Percentiles rank a stretch among this genome's conserved stretches.
phyloP scores from a whole-genome alignment of 2,329 filamentous ascomycete genomes.

The Lomentospora prolificans region DNA sequence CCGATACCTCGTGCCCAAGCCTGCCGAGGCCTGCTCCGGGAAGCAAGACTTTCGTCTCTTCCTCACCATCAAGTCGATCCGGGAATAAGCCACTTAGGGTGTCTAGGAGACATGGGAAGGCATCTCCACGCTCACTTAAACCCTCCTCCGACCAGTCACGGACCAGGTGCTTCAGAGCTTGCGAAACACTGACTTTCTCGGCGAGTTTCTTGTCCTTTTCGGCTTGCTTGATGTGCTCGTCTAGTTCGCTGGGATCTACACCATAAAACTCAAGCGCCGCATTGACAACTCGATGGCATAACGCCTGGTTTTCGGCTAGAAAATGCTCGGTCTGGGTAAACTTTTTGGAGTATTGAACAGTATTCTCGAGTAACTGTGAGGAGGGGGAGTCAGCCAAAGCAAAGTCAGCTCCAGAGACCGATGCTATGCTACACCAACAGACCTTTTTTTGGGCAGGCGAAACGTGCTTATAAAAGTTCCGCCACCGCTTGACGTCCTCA shows the following conservation, averaged over 20 bases:
- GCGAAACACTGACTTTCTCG: conserved; percentile 38
- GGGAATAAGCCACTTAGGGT: conserved; percentile 24
- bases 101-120: conserved; percentile 28
- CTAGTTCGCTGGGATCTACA: conserved; percentile 32
- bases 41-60: conserved; percentile 30
- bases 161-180: conserved; percentile 47
- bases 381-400: background rate
- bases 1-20: conserved; percentile 39
- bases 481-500: conserved; percentile 25
- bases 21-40: conserved; percentile 44
- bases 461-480: conserved; percentile 25
- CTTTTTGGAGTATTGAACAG: conserved; percentile 46
- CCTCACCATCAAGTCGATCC: conserved; percentile 8
- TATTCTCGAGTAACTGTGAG: conserved; percentile 41
- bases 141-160: conserved; percentile 46
- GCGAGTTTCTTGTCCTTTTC: conserved; percentile 26
- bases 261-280: conserved; percentile 36
- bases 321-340: conserved; percentile 32
- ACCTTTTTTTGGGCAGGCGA: conserved; percentile 23
- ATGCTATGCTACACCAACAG: too few relatives aligned
- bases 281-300: conserved; percentile 36
- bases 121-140: conserved; percentile 30
- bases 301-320: conserved; percentile 31
- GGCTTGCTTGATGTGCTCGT: conserved; percentile 28
- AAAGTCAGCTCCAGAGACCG: too few relatives aligned